These are phyloP conservation scores for Firmiana major DNA, from an alignment of 345 rosid species.

Conservation along the genomic window DNA sequence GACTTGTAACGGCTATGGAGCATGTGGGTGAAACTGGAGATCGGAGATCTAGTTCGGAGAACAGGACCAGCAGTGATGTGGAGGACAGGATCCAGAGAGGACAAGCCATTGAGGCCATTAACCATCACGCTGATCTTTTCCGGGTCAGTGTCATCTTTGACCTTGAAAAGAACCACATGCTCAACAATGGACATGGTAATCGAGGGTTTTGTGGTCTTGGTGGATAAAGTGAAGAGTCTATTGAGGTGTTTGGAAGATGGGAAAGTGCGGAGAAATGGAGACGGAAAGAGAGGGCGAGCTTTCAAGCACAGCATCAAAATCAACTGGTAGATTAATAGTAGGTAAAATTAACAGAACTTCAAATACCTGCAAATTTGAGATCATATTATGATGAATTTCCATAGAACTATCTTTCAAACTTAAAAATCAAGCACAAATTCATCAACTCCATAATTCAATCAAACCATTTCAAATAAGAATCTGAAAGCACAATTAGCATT, in stretches of 20 bases:
- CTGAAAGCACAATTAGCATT: background rate
- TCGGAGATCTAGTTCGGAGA: constrained; percentile 40
- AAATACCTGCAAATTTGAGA: background rate
- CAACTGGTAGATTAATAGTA: background rate
- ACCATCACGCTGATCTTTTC: constrained; percentile 48
- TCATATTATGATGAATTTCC: too few species aligned
- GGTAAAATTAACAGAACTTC: background rate
- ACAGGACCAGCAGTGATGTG: constrained; percentile 62
- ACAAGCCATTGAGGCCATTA: constrained; percentile 49
- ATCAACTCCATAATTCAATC: too few species aligned
- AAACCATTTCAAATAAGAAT: too few species aligned
- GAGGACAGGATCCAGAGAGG: constrained; percentile 53
- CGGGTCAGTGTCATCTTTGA: constrained; percentile 46
- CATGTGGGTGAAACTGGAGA: constrained; percentile 65
- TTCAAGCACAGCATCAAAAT: constrained; percentile 26
- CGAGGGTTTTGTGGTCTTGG: constrained; percentile 16
- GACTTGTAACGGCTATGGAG: constrained; percentile 86
- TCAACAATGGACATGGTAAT: constrained; percentile 46
- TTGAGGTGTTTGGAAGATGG: constrained; percentile 16
- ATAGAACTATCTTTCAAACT: too few species aligned
- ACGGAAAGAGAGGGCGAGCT: constrained; percentile 16
- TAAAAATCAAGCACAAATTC: too few species aligned
- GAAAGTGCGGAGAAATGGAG: constrained; percentile 16
- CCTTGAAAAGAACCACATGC: constrained; percentile 85
- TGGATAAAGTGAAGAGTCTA: constrained; percentile 3